These are phyloP conservation scores for Boletus reticuloceps DNA, from an alignment of 768 basidiomycete species.

Conservation along the genomic window DNA sequence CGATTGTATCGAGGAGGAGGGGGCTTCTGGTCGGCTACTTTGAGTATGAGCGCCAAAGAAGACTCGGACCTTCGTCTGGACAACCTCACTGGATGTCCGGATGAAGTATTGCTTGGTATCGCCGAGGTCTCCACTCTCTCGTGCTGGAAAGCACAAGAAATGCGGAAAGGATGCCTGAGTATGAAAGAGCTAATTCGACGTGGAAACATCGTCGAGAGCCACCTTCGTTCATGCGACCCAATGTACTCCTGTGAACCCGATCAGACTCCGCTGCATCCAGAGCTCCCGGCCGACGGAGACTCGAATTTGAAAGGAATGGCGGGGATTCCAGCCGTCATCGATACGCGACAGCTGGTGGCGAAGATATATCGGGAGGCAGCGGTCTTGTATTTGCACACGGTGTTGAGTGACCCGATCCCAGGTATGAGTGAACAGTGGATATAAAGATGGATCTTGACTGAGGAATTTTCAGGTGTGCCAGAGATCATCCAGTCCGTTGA, in stretches of 20 bases:
- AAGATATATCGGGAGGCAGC: slow-evolving; percentile 66
- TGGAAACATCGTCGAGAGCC: slow-evolving; percentile 70
- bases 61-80: slow-evolving; percentile 60
- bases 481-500: slow-evolving; percentile 65
- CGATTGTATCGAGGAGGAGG: slow-evolving; percentile 56
- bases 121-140: slow-evolving; percentile 72
- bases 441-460: not conserved
- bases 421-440: slow-evolving; percentile 42
- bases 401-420: slow-evolving; percentile 66
- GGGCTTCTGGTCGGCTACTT: slow-evolving; percentile 42
- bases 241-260: slow-evolving; percentile 29
- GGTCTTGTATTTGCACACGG: slow-evolving; percentile 65
- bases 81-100: slow-evolving; percentile 70
- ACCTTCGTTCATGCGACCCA: slow-evolving; percentile 45
- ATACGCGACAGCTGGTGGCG: slow-evolving; percentile 46
- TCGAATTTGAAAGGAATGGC: slow-evolving; percentile 24
- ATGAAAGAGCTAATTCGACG: slow-evolving; percentile 70
- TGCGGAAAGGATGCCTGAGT: slow-evolving; percentile 64
- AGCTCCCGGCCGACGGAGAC: slow-evolving; percentile 27
- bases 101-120: slow-evolving; percentile 72
- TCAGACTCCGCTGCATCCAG: slow-evolving; percentile 42
- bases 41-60: slow-evolving; percentile 29
- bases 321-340: slow-evolving; percentile 35
- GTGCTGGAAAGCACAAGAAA: slow-evolving; percentile 69
- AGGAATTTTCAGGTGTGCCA: slow-evolving; percentile 53